These are phyloP conservation scores for Selenicereus undatus DNA, from an alignment of 148 eudicot genomes.

Conservation along the genomic window DNA sequence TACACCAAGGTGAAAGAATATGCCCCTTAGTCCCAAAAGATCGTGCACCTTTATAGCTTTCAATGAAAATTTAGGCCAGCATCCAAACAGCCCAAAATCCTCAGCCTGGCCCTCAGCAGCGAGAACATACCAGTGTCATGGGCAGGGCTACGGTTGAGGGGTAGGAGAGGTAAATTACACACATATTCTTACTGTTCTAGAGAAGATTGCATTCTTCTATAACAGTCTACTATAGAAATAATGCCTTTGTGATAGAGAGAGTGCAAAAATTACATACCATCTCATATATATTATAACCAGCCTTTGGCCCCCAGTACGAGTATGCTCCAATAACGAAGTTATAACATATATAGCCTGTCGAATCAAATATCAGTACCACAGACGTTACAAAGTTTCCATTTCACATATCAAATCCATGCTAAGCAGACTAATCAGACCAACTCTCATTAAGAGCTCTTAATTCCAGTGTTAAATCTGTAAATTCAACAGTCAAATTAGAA, in stretches of 20 bases:
- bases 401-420: slow-evolving; percentile 3
- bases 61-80: not conserved
- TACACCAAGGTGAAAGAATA: not conserved
- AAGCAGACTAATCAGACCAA: not conserved
- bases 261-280: slow-evolving; percentile 49
- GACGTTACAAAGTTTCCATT: not conserved
- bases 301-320: slow-evolving; percentile 98
- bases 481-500: not conserved
- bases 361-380: slow-evolving; percentile 3
- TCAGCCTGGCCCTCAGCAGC: not conserved
- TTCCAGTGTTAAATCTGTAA: not conserved
- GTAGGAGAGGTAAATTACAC: not conserved
- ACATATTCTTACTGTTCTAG: not conserved
- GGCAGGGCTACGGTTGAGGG: not conserved
- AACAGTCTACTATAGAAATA: not conserved
- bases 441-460: not conserved
- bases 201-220: not conserved
- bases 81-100: not conserved
- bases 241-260: not conserved
- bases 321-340: slow-evolving; percentile 90
- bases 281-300: slow-evolving; percentile 76
- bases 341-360: slow-evolving; percentile 68
- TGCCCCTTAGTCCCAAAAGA: not conserved
- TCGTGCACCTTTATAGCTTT: not conserved
- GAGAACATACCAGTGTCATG: not conserved